These are phyloP conservation scores for Crithidia bombi DNA, from an alignment of 208 protist species.

Conservation along the genomic window DNA sequence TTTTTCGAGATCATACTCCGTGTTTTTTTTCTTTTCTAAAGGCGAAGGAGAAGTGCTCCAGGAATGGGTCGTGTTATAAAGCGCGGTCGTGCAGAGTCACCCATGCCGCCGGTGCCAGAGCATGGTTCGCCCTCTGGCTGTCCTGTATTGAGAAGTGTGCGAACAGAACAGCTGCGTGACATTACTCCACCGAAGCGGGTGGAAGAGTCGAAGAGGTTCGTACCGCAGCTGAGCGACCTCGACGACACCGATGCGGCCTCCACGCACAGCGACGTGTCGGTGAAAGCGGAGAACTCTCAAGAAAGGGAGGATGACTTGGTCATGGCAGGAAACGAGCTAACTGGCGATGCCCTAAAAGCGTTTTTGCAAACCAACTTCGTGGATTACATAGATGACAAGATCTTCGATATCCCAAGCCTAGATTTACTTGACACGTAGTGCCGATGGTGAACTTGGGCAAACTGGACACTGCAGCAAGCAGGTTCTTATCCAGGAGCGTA, in stretches of 20 bases:
- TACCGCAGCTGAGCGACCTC: conserved; percentile 11
- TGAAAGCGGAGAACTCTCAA: conserved; percentile 35
- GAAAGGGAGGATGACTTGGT: conserved; percentile 50
- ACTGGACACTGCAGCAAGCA: too few species aligned
- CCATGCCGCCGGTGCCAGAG: background rate
- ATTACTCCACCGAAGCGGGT: conserved; percentile 3
- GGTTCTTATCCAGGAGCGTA: too few species aligned
- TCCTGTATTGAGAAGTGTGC: background rate
- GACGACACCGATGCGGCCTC: conserved; percentile 15
- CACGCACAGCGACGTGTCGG: conserved; percentile 28
- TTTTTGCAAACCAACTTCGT: conserved; percentile 85
- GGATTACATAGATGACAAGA: conserved; percentile 70
- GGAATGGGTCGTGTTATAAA: conserved; percentile 11
- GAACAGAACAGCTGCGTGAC: background rate
- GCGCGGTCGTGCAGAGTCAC: conserved; percentile 1
- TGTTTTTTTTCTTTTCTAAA: too few species aligned
- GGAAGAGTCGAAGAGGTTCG: conserved; percentile 26
- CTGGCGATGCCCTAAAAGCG: conserved; percentile 56
- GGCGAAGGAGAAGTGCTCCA: too few species aligned
- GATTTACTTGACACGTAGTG: conserved; percentile 13
- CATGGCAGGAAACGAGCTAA: conserved; percentile 56
- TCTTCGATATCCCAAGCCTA: conserved; percentile 40
- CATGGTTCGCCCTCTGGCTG: background rate
- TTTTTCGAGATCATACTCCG: too few species aligned
- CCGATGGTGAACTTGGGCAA: too few species aligned